Evolutionary conservation across 2,329 filamentous ascomycete genomes (phyloP).

Genomic region (Xylogone sp.): DNA sequence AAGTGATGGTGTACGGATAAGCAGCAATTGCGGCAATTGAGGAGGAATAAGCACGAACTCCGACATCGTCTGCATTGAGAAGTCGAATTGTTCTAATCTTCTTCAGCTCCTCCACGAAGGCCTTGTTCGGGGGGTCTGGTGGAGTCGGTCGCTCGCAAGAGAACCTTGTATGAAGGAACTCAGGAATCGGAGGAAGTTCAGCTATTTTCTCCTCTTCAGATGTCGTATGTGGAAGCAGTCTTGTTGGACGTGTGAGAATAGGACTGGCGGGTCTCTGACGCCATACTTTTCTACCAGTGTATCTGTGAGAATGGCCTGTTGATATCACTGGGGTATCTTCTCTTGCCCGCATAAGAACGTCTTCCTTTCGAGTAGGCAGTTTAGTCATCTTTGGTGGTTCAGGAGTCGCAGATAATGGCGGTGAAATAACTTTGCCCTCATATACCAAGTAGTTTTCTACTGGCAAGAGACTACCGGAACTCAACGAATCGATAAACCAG

Average conservation of each 20-base stretch:
- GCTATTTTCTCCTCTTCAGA: conserved; percentile 66
- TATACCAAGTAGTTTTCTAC: conserved; percentile 51
- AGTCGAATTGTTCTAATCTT: conserved; percentile 70
- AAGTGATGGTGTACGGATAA: conserved; percentile 53
- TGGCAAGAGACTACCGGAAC: conserved; percentile 40
- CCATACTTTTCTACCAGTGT: conserved; percentile 1
- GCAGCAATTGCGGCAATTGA: conserved; percentile 80
- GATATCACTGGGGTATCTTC: conserved; percentile 13
- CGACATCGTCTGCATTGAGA: conserved; percentile 71
- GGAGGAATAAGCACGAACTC: conserved; percentile 81
- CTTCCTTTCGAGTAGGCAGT: conserved; percentile 12
- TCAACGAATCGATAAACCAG: conserved; percentile 55
- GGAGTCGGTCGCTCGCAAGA: conserved; percentile 79
- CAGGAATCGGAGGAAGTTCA: conserved; percentile 61
- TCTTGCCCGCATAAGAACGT: conserved; percentile 24
- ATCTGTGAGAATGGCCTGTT: conserved; percentile 20
- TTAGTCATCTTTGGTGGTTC: conserved; percentile 2
- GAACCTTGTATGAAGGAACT: conserved; percentile 63
- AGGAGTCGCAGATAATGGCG: neutral
- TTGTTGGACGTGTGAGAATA: conserved; percentile 31
- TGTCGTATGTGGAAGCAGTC: conserved; percentile 66
- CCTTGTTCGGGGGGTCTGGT: conserved; percentile 64
- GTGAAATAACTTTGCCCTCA: conserved; percentile 33
- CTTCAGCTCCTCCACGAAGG: conserved; percentile 70
- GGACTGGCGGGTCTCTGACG: conserved; percentile 7